Evolutionary conservation across 2,329 filamentous ascomycete species (phyloP).

Genomic region (Colletotrichum siamense): DNA sequence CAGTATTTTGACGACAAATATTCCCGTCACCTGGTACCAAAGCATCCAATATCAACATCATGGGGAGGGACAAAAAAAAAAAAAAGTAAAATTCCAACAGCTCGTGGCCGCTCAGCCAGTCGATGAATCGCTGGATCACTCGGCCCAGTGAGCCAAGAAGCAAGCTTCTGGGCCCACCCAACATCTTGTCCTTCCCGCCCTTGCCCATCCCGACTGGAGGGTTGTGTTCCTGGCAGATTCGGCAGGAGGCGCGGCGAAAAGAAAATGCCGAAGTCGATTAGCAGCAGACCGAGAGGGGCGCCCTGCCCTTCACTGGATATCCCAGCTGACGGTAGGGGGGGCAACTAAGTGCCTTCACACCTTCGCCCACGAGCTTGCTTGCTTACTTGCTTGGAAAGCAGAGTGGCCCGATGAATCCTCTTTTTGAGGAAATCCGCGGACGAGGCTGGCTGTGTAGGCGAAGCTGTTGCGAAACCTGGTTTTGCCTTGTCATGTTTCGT

Average conservation of each 20-base stretch:
- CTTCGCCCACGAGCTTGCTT: neutral
- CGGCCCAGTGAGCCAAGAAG: neutral
- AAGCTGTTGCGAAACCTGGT: neutral
- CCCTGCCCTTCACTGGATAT: neutral
- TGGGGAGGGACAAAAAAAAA: too few relatives aligned
- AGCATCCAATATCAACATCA: neutral
- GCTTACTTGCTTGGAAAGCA: neutral
- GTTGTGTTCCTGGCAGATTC: conserved; percentile 1
- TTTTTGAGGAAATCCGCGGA: neutral
- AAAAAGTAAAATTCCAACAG: neutral
- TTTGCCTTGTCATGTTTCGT: neutral
- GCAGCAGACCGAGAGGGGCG: neutral
- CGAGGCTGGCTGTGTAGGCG: neutral
- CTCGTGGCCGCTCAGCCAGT: neutral
- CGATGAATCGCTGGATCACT: neutral
- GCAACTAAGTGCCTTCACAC: neutral
- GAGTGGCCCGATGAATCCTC: neutral
- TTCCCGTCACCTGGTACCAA: neutral
- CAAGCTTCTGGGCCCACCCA: neutral
- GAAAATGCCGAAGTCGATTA: neutral
- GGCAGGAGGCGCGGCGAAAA: neutral
- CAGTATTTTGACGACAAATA: neutral
- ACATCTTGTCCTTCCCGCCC: neutral
- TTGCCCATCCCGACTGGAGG: neutral
- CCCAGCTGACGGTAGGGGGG: neutral